Conservation (phyloP, 2,329 filamentous ascomycete genomes). For the Gremmenia infestans region DNA sequence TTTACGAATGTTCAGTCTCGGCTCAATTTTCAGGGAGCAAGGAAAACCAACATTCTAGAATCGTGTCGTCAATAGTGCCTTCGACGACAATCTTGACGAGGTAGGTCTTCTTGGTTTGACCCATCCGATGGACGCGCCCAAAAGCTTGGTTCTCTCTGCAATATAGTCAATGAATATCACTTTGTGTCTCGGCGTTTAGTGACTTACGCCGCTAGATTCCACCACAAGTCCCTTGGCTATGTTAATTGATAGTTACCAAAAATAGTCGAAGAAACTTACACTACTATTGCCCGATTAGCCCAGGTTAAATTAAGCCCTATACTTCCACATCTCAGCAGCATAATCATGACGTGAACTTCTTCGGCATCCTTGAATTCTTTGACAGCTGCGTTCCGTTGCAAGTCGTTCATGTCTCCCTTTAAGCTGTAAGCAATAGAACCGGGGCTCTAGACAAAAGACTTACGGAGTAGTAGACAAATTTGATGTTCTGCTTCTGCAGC, state of each 20-base stretch:
- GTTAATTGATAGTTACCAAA: background rate
- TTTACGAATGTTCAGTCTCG: background rate
- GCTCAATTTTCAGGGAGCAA: background rate
- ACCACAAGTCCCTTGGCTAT: background rate
- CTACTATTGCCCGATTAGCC: conserved; percentile 34
- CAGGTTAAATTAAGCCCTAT: conserved; percentile 48
- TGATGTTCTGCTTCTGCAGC: background rate
- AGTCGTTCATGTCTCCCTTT: conserved; percentile 42
- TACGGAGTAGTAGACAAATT: background rate
- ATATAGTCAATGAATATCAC: background rate
- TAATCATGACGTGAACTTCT: conserved; percentile 37
- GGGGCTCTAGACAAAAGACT: background rate
- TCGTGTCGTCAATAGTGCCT: conserved; percentile 50
- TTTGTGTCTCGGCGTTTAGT: background rate
- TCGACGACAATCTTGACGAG: conserved; percentile 51
- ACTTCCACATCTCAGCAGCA: conserved; percentile 50
- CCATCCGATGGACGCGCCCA: conserved; percentile 55
- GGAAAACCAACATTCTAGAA: conserved; percentile 34
- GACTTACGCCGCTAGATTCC: background rate
- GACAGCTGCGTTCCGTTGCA: conserved; percentile 37
- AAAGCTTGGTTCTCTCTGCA: conserved; percentile 52
- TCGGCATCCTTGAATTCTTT: conserved; percentile 38
- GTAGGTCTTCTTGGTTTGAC: conserved; percentile 53
- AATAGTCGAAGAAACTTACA: background rate
- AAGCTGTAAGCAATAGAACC: background rate